A percentile compares a stretch with the other conserved stretches of the same genome.
Evolutionary conservation across 2,329 filamentous ascomycete genomes (phyloP).

Genomic region (Alternaria sp.): DNA sequence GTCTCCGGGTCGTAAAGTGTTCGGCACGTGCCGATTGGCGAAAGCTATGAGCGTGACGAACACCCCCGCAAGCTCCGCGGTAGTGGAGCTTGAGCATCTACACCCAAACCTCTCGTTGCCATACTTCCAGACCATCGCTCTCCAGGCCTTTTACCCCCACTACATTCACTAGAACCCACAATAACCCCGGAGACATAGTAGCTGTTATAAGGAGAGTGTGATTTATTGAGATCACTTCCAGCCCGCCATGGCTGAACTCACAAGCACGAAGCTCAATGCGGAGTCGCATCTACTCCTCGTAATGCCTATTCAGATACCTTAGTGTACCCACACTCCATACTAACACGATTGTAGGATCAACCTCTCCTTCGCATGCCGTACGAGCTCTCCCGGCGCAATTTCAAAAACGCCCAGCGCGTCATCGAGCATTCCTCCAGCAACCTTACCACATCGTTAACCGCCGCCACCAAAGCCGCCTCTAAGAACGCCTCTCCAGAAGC

Average conservation of each 20-base stretch:
- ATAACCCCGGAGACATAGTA: neutral
- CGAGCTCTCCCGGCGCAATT: slow-evolving; percentile 92
- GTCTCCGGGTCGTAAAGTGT: neutral
- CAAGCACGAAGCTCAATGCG: slow-evolving; percentile 74
- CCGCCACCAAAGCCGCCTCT: slow-evolving; percentile 68
- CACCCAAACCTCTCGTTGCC: slow-evolving; percentile 8
- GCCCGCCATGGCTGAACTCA: slow-evolving; percentile 56
- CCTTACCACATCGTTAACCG: slow-evolving; percentile 66
- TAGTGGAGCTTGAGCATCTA: slow-evolving; percentile 17
- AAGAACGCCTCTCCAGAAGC: slow-evolving; percentile 48
- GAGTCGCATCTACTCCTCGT: slow-evolving; percentile 80
- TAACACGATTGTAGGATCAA: slow-evolving; percentile 74
- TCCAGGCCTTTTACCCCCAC: neutral
- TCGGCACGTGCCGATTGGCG: slow-evolving; percentile 25
- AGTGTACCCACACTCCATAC: slow-evolving; percentile 62
- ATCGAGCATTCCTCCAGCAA: slow-evolving; percentile 75
- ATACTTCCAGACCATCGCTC: slow-evolving; percentile 3
- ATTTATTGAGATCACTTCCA: neutral
- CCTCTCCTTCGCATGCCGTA: slow-evolving; percentile 91
- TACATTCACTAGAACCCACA: neutral
- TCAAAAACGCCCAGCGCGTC: slow-evolving; percentile 82
- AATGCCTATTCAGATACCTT: slow-evolving; percentile 37
- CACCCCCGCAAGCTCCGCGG: slow-evolving; percentile 28
- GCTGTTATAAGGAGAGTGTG: neutral
- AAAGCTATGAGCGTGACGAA: slow-evolving; percentile 34